Evolutionary conservation across 148 eudicot genomes (phyloP), one percentile per base, ranked within the genome.

Genomic region (Rhododendron vialii): DNA sequence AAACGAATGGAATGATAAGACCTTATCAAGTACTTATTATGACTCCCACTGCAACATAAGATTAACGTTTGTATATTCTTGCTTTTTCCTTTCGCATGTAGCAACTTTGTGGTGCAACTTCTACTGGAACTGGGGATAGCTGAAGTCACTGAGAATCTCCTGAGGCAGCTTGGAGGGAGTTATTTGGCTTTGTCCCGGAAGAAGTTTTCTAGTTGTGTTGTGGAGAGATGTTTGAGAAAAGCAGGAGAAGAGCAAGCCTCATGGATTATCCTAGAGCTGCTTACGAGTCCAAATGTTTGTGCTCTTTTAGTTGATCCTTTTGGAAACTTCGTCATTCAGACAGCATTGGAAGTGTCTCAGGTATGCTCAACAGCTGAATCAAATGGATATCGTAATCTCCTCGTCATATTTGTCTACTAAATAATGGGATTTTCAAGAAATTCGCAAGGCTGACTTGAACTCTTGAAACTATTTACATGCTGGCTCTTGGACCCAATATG

Each of bases 161-260:
- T 93, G 71, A 69, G 83, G 43, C 90, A 83, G 82, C 92, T 92
- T 22, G 74, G 84, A 80, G 93, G 92, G 48, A 43, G 45, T 35
- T 86, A 84, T 71, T 87, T 82, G 9, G 20, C 88, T 63, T 88
- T 93, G 57, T 90, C 95, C 45, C 80, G 87, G 86, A 92, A 91
- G 71, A 93, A 92, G 61, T 91, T 87, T 73, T 94, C 88, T 2
- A 93, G 95, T 80, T 88, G 92, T 76, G 95, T 93, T 36, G 91
- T 93, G 51, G 93, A 93, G 84, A 92, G 89, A 78, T 89, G 88
- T 74, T 67, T 93, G 87, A 13, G 11, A 20, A 87, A 86, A 35
- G 84, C 93, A 7, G 87, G 86, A 41, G 86, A 83, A 35, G 88
- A 89, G 45, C 82, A 88, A 7, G 78, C 90, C 24, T 47, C 83